Conservation (phyloP, 805 yeast species). For the Hanseniaspora singularis region DNA sequence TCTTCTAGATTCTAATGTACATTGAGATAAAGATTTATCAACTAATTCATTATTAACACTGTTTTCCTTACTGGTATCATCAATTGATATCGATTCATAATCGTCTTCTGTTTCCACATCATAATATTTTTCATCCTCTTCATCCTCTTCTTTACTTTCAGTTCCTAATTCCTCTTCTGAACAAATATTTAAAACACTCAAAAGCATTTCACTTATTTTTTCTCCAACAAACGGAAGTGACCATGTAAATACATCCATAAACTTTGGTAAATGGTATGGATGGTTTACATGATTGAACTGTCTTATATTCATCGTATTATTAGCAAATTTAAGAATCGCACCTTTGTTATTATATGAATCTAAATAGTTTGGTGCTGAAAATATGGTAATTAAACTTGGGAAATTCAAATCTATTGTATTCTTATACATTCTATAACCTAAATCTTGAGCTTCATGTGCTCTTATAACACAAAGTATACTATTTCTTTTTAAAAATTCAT, state of each 20-base stretch:
- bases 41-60: no score
- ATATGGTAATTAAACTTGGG: slow-evolving; percentile 80
- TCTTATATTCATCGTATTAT: slow-evolving; percentile 85
- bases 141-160: slow-evolving; percentile 3
- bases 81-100: no score
- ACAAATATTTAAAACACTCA: slow-evolving; percentile 80
- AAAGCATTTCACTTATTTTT: slow-evolving; percentile 85
- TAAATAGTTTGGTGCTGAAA: slow-evolving; percentile 89
- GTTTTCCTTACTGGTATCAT: no score
- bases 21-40: no score
- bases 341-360: slow-evolving; percentile 91
- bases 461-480: slow-evolving; percentile 74
- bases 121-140: slow-evolving; percentile 8
- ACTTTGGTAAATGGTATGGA: slow-evolving; percentile 93
- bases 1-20: slow-evolving; percentile 22
- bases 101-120: slow-evolving; percentile 19
- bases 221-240: slow-evolving; percentile 95
- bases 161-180: slow-evolving; percentile 80
- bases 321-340: slow-evolving; percentile 82
- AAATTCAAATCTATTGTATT: slow-evolving; percentile 74
- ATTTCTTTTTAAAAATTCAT: slow-evolving; percentile 65
- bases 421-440: slow-evolving; percentile 90
- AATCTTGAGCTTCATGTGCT: slow-evolving; percentile 97
- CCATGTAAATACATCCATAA: slow-evolving; percentile 97
- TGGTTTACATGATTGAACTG: slow-evolving; percentile 89